Conservation (phyloP, 2,329 filamentous ascomycete genomes). For the Pyrenochaeta sp. region DNA sequence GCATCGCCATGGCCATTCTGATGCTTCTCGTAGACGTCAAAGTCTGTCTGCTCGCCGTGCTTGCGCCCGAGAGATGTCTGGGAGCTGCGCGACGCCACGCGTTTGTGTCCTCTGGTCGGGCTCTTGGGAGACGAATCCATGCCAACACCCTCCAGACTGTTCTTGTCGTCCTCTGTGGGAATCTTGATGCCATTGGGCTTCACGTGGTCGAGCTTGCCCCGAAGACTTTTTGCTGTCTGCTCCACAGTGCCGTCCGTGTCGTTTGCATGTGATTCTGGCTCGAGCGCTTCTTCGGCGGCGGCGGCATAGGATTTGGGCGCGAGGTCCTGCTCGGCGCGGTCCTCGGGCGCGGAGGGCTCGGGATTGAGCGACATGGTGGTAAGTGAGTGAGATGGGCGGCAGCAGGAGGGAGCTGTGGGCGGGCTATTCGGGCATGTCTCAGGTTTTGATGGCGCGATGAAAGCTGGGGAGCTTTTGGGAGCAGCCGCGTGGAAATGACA, state of each 20-base stretch:
- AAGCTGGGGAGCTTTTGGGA: slow-evolving; percentile 28
- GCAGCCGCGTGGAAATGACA: slow-evolving; percentile 27
- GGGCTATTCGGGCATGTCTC: slow-evolving; percentile 9
- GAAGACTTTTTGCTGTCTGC: slow-evolving; percentile 7
- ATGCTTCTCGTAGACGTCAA: slow-evolving; percentile 54
- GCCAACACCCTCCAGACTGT: slow-evolving; percentile 40
- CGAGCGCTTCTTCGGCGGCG: slow-evolving; percentile 46
- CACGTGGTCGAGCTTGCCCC: slow-evolving; percentile 14
- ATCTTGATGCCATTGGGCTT: slow-evolving; percentile 22
- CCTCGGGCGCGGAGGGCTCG: slow-evolving; percentile 51
- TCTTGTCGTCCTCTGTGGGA: slow-evolving; percentile 14
- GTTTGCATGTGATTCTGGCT: slow-evolving; percentile 33
- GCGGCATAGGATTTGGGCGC: slow-evolving; percentile 55
- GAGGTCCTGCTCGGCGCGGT: slow-evolving; percentile 48
- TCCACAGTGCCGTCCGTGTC: slow-evolving; percentile 21
- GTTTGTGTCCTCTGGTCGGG: slow-evolving; percentile 37
- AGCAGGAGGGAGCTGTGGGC: slow-evolving; percentile 10
- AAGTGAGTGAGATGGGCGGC: slow-evolving; percentile 8
- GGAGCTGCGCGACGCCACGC: slow-evolving; percentile 40
- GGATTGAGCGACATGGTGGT: slow-evolving; percentile 50
- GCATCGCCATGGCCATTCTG: slow-evolving; percentile 54
- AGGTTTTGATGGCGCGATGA: slow-evolving; percentile 33
- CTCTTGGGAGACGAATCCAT: slow-evolving; percentile 43
- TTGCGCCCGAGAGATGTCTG: slow-evolving; percentile 40
- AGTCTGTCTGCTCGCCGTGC: slow-evolving; percentile 31